These are phyloP conservation scores for Saxispiralis lemnorum DNA, from an alignment of 495 filamentous ascomycete species.

Conservation along the genomic window DNA sequence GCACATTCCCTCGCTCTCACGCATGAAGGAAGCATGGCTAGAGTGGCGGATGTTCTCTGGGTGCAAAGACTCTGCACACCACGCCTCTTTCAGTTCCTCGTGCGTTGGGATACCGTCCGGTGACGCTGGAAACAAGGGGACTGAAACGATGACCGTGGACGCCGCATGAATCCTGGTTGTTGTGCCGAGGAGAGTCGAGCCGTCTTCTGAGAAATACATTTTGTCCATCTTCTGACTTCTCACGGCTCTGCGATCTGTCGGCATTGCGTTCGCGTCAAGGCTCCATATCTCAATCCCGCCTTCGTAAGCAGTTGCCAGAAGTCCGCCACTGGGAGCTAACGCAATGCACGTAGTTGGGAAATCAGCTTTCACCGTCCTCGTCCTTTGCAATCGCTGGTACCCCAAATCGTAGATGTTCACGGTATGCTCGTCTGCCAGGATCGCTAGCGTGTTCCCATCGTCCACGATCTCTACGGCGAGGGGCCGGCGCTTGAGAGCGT, in stretches of 20 bases:
- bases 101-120: slow-evolving; percentile 7
- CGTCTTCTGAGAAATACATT: slow-evolving; percentile 12
- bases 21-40: slow-evolving; percentile 15
- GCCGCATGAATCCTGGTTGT: slow-evolving; percentile 13
- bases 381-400: slow-evolving; percentile 9
- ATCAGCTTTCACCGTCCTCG: slow-evolving; percentile 13
- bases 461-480: slow-evolving; percentile 14
- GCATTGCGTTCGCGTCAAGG: slow-evolving; percentile 6
- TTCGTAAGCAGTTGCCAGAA: slow-evolving; percentile 15
- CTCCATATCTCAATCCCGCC: slow-evolving; percentile 16
- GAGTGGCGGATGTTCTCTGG: slow-evolving; percentile 16
- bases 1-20: slow-evolving; percentile 4
- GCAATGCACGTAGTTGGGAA: slow-evolving; percentile 15
- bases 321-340: slow-evolving; percentile 11
- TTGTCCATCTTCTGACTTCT: slow-evolving; percentile 11
- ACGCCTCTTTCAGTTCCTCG: slow-evolving; percentile 16
- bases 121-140: slow-evolving; percentile 11
- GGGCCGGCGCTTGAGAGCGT: slow-evolving; percentile 13
- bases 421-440: slow-evolving; percentile 15
- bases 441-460: slow-evolving; percentile 11
- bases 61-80: slow-evolving; percentile 15
- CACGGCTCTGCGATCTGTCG: slow-evolving; percentile 14
- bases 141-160: slow-evolving; percentile 13
- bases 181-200: slow-evolving; percentile 14
- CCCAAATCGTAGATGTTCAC: slow-evolving; percentile 15